Evolutionary conservation across 139 green algal genomes (phyloP).

Genomic region (Mychonastes homosphaera): DNA sequence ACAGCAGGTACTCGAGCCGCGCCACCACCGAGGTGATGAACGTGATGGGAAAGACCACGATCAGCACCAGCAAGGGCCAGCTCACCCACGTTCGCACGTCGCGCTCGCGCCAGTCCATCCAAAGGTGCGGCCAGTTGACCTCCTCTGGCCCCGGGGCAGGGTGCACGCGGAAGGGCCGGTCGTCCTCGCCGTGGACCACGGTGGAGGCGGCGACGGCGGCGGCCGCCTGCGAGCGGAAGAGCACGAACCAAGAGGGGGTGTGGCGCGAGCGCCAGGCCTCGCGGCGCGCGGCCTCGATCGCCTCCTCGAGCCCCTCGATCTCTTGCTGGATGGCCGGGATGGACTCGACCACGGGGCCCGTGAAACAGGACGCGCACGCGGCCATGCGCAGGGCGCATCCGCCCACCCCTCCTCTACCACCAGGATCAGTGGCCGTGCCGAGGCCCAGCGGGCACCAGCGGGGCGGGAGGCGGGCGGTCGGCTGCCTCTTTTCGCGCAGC

Average conservation of each 20-base stretch:
- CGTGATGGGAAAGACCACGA: constrained; percentile 41
- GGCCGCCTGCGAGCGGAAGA: constrained; percentile 38
- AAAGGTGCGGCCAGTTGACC: constrained; percentile 48
- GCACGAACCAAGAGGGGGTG: constrained; percentile 43
- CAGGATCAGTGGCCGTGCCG: neutral
- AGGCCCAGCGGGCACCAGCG: too few relatives aligned
- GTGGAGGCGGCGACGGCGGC: constrained; percentile 24
- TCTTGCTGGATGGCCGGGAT: constrained; percentile 8
- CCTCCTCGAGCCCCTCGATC: constrained; percentile 17
- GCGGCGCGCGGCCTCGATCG: constrained; percentile 23
- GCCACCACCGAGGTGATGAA: constrained; percentile 29
- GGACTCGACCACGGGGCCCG: neutral
- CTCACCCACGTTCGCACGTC: constrained; percentile 32
- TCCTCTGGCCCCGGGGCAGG: constrained; percentile 53
- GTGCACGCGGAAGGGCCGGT: constrained; percentile 33
- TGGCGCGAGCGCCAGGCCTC: constrained; percentile 8
- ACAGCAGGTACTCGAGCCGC: constrained; percentile 35
- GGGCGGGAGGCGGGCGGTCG: too few relatives aligned
- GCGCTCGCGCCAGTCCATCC: constrained; percentile 33
- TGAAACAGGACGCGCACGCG: neutral
- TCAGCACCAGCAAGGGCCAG: constrained; percentile 30
- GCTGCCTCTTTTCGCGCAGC: too few relatives aligned
- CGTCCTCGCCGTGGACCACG: constrained; percentile 38
- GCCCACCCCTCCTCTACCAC: neutral
- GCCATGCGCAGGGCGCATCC: neutral